phyloP scores from a whole-genome alignment of 140 eudicot genomes.

The Stevia rebaudiana region DNA sequence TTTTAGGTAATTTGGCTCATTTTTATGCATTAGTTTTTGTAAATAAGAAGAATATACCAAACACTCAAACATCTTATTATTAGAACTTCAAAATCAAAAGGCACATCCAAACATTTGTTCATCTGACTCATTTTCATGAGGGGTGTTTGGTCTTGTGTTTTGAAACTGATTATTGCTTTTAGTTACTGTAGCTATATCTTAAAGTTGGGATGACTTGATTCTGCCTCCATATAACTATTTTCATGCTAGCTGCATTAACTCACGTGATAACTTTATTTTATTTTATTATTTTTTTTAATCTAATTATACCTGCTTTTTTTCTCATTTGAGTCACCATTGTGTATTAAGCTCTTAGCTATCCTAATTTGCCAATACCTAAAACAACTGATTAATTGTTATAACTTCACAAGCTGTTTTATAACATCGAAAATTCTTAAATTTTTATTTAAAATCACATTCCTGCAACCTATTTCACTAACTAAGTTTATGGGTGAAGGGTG shows the following conservation, averaged over 20 bases:
- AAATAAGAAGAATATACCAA: background rate
- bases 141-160: background rate
- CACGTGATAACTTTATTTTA: no score
- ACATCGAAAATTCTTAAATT: background rate
- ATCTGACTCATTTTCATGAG: background rate
- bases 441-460: background rate
- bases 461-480: conserved; percentile 18
- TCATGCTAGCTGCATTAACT: background rate
- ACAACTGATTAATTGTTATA: conserved; percentile 10
- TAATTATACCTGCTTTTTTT: background rate
- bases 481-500: conserved; percentile 48
- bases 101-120: conserved; percentile 5
- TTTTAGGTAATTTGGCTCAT: background rate
- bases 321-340: background rate
- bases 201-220: background rate
- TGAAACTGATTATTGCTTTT: background rate
- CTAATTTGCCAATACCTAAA: conserved; percentile 1
- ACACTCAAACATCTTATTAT: background rate
- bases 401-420: background rate
- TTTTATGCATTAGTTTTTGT: background rate
- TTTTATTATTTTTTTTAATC: no score
- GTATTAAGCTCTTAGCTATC: background rate
- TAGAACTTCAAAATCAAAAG: background rate
- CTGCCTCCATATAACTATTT: background rate
- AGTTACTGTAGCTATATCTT: background rate